Base-by-base conservation (phyloP, 2,329 filamentous ascomycete species). In the Aspergillus aculeatus region DNA sequence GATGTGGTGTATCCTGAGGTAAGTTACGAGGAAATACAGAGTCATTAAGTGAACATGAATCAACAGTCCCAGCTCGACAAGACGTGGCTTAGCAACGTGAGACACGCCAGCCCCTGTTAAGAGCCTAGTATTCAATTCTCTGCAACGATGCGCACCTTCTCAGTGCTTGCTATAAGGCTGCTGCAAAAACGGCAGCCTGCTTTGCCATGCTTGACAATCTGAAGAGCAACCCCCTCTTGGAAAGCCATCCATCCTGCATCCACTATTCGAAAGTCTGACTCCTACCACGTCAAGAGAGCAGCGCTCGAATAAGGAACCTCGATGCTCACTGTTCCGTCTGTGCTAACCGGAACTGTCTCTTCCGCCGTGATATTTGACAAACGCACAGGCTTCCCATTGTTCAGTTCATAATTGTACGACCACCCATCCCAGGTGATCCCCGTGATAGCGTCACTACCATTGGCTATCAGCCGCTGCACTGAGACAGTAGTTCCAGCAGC, bases 401-500 rank as follows among this genome's bases (percentile, higher is more conserved):
- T 78, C 53, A 88, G 72, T 70, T 88, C 85, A 59, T 81, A 82
- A 66, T 88, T 84, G 64, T 86, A 89, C 62, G 83, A 88, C 68
- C 76, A 80, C 1, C 85, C 86, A 69, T 88, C 84, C 75, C 82
- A 88, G 0, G 84, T 83, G 48, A 88, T 82, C 0, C 85, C 86
- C 0, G 82, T 82, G 23, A 87, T 81, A 9, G 86, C 85, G 73
- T 89, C 84, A 62, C 84, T 87, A 0, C 86, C 86, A 70, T 87
- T 87, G 2, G 86, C 86, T 52, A 77, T 69, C 32, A 89, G 70
- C 26, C 85, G 73, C 67, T 83, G 77, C 54, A 86, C 75, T 0
- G 59, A 63, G 2, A 76, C 68, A 1, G 64, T 67, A 21, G n/a
- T 44, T 9, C 64, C 64, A 63, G 47, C 16, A 26, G 47, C 47